phyloP scores from a whole-genome alignment of 768 basidiomycete species.

The Podaxis sp. region DNA sequence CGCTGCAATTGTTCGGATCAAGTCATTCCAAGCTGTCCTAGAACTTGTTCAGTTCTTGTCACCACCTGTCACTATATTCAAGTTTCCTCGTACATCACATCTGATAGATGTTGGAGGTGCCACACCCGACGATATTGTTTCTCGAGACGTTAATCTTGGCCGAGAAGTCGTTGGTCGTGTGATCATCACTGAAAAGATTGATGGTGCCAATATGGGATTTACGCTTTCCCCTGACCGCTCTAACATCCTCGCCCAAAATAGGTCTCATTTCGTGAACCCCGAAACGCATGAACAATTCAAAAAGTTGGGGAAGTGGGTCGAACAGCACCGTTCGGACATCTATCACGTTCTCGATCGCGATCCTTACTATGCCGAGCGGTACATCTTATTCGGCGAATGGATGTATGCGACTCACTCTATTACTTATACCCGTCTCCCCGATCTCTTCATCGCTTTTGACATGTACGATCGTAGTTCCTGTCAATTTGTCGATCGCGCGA shows the following conservation, averaged over 20 bases:
- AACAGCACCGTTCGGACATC: slow-evolving; percentile 45
- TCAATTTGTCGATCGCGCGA: slow-evolving; percentile 37
- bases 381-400: slow-evolving; percentile 66
- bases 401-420: slow-evolving; percentile 62
- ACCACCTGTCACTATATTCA: slow-evolving; percentile 35
- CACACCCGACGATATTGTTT: slow-evolving; percentile 51
- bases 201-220: slow-evolving; percentile 69
- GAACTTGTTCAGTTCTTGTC: slow-evolving; percentile 46
- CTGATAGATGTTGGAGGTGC: slow-evolving; percentile 58
- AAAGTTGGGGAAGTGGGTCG: slow-evolving; percentile 55
- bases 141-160: slow-evolving; percentile 23
- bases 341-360: slow-evolving; percentile 44
- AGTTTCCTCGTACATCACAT: slow-evolving; percentile 64
- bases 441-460: slow-evolving; percentile 60
- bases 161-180: slow-evolving; percentile 27
- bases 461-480: slow-evolving; percentile 51
- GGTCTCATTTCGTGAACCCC: slow-evolving; percentile 59
- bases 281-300: slow-evolving; percentile 62
- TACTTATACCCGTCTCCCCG: slow-evolving; percentile 52
- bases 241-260: slow-evolving; percentile 56
- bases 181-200: slow-evolving; percentile 63
- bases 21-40: slow-evolving; percentile 50
- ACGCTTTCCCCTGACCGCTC: slow-evolving; percentile 48
- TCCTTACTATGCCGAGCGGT: slow-evolving; percentile 54
- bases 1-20: slow-evolving; percentile 44